These are phyloP conservation scores for Areca catechu DNA, from an alignment of 176 grass and related monocot genomes.

Conservation along the genomic window DNA sequence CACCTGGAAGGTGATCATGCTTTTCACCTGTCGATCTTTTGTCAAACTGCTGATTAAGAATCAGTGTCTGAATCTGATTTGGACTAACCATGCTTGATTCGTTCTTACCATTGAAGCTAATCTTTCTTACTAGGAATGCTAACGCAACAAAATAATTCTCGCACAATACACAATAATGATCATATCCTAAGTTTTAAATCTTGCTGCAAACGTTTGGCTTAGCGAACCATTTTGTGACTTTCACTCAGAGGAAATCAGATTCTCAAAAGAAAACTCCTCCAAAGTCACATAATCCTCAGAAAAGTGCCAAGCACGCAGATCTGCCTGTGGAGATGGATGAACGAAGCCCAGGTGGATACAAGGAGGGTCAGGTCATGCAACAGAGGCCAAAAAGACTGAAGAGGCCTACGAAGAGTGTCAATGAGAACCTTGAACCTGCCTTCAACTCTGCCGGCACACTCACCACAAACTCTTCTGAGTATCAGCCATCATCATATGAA, in stretches of 20 bases:
- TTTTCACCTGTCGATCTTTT: too few relatives aligned
- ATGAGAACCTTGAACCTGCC: slow-evolving; percentile 39
- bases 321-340: slow-evolving; percentile 21
- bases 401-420: slow-evolving; percentile 39
- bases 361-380: slow-evolving; percentile 33
- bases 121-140: too few relatives aligned
- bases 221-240: not conserved
- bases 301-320: slow-evolving; percentile 23
- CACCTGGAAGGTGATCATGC: too few relatives aligned
- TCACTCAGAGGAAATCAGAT: slow-evolving; percentile 49
- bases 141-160: too few relatives aligned
- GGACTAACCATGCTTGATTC: too few relatives aligned
- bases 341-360: slow-evolving; percentile 20
- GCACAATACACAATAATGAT: too few relatives aligned
- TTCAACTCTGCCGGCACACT: not conserved
- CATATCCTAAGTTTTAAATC: too few relatives aligned
- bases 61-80: too few relatives aligned
- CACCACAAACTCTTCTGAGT: not conserved
- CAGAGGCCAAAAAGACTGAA: slow-evolving; percentile 72
- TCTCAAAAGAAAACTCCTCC: slow-evolving; percentile 46
- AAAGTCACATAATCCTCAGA: slow-evolving; percentile 34
- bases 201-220: too few relatives aligned
- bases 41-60: too few relatives aligned
- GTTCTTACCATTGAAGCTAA: too few relatives aligned
- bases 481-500: not conserved